Conservation (phyloP, 2,329 filamentous ascomycete genomes). For the Trichoderma breve region DNA sequence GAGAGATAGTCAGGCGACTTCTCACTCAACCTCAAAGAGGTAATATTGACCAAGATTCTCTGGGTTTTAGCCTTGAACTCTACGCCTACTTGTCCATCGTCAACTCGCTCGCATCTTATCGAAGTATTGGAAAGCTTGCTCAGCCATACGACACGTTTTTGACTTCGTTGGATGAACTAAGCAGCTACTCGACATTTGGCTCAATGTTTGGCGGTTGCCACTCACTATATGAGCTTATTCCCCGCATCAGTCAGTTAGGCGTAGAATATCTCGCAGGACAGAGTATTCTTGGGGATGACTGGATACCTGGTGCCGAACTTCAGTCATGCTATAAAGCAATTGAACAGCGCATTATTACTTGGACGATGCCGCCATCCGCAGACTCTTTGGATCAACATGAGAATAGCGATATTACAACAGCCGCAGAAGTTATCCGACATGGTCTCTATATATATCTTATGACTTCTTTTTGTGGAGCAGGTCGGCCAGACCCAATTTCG, state of each 20-base stretch:
- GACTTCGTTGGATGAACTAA: background rate
- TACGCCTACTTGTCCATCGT: background rate
- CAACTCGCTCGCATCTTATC: background rate
- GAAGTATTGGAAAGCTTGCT: background rate
- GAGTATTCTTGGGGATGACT: background rate
- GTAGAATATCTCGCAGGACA: background rate
- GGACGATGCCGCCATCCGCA: background rate
- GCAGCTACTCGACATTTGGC: background rate
- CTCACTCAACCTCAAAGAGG: background rate
- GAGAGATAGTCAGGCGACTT: background rate
- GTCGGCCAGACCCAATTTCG: background rate
- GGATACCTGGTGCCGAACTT: background rate
- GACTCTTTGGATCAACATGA: background rate
- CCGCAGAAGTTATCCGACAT: background rate
- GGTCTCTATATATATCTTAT: background rate
- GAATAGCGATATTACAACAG: background rate
- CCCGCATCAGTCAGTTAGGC: background rate
- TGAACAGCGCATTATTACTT: background rate
- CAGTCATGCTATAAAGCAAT: background rate
- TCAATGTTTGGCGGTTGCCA: background rate
- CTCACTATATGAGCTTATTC: background rate
- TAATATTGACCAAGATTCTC: background rate
- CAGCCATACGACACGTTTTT: background rate
- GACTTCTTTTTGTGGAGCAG: background rate
- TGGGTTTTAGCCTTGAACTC: slow-evolving; percentile 9